Base-by-base conservation (phyloP, 2,329 filamentous ascomycete genomes). In the Ustulina deusta region DNA sequence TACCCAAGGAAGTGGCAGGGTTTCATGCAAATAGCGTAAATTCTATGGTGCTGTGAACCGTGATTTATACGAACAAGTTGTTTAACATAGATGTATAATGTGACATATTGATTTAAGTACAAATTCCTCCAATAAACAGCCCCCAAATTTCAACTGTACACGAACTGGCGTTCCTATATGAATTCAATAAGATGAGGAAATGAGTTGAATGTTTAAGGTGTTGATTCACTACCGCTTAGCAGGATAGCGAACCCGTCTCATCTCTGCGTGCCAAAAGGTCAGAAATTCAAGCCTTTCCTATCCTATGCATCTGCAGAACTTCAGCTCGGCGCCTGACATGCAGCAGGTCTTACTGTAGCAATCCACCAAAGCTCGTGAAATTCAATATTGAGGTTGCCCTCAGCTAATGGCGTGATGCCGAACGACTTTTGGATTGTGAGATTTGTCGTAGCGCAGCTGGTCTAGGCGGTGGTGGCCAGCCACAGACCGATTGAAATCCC, bases 281-380 rank as follows among this genome's bases (percentile, higher is more conserved):
- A n/a, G n/a, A n/a, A n/a, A n/a, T n/a, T n/a, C n/a, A n/a, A n/a
- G n/a, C n/a, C n/a, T n/a, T n/a, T n/a, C n/a, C n/a, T n/a, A 15
- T 17, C 1, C 10, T 51, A 57, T 22, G 42, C 32, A 56, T 25
- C 34, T 34, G 11, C n/a, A 32, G 29, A 29, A 17, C 22, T 22
- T 57, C 61, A 57, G 46, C 54, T 63, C 44, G 52, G 51, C 32
- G 22, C 10, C 32, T 7, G 10, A 17, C 29, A 25, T 36, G 36
- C 25, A 25, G 11, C 11, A 25, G 25, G 25, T 32, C 17, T 7
- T n/a, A n/a, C n/a, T n/a, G n/a, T 42, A 52, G 36, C 20, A 36
- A 15, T 55, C 20, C 49, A 55, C 13, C 5, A 5, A 32, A 56
- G 3, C 7, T 40, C 17, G 22, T 22, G 29, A 40, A 40, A 38